These are phyloP conservation scores for Geotrichum aggregatum DNA, from an alignment of 1,139 yeast species.

Conservation along the genomic window DNA sequence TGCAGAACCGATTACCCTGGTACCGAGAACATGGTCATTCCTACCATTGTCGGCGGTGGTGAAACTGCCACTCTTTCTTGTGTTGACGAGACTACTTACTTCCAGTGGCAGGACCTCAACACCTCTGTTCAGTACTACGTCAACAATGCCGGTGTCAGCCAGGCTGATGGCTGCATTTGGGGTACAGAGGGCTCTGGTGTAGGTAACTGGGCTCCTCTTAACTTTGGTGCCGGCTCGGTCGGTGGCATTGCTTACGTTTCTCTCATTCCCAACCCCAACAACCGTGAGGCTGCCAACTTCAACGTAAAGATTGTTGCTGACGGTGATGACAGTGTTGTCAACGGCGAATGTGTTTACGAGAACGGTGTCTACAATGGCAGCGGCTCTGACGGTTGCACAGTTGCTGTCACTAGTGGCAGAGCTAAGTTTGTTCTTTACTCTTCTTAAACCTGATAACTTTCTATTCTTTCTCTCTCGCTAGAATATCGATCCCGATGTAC, in stretches of 20 bases:
- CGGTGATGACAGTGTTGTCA: conserved; percentile 53
- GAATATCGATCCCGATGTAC: neutral
- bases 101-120: conserved; percentile 71
- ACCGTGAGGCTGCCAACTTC: conserved; percentile 66
- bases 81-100: conserved; percentile 73
- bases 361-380: conserved; percentile 74
- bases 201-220: conserved; percentile 98
- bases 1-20: conserved; percentile 99
- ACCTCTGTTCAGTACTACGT: conserved; percentile 97
- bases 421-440: conserved; percentile 68
- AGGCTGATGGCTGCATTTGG: conserved; percentile 91
- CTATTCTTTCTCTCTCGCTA: too few species aligned
- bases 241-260: conserved; percentile 80
- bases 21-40: conserved; percentile 95
- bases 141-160: conserved; percentile 89
- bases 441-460: neutral
- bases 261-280: conserved; percentile 93
- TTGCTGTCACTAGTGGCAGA: conserved; percentile 74
- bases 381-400: conserved; percentile 89
- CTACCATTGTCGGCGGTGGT: conserved; percentile 77
- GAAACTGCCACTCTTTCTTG: conserved; percentile 62
- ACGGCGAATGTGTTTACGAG: conserved; percentile 76
- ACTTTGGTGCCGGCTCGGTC: conserved; percentile 86
- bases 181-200: conserved; percentile 72
- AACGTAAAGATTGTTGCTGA: conserved; percentile 78